Evolutionary conservation across 352 stramenopile species (phyloP).

Genomic region (Globisporangium ultimum): DNA sequence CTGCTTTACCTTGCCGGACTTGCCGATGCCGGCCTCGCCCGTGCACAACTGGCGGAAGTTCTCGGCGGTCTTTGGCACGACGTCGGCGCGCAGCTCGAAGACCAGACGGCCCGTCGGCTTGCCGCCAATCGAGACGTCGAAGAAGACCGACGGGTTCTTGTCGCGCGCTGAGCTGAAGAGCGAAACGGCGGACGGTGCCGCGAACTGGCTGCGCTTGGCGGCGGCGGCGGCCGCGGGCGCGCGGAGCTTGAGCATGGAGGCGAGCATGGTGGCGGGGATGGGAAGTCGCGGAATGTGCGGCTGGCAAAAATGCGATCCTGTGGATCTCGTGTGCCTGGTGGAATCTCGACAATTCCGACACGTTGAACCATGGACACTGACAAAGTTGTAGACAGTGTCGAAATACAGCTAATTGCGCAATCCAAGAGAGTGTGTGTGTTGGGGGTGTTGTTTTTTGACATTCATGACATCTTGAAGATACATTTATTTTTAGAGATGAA

Average conservation of each 20-base stretch:
- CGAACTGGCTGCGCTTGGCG: constrained; percentile 13
- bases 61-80: constrained; percentile 97
- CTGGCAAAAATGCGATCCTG: too few species aligned
- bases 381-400: too few species aligned
- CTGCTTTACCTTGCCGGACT: constrained; percentile 43
- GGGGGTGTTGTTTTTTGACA: too few species aligned
- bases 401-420: too few species aligned
- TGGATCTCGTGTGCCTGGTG: too few species aligned
- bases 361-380: too few species aligned
- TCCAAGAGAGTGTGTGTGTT: too few species aligned
- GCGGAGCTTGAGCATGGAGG: constrained; percentile 29
- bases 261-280: constrained; percentile 5
- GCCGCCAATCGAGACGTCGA: constrained; percentile 95
- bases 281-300: too few species aligned
- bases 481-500: too few species aligned
- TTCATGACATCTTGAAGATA: too few species aligned
- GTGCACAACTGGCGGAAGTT: constrained; percentile 99
- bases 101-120: constrained; percentile 79
- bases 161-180: constrained; percentile 60
- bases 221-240: constrained; percentile 9
- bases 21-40: constrained; percentile 92
- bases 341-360: too few species aligned
- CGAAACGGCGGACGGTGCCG: constrained; percentile 7
- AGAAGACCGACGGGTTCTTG: constrained; percentile 93
- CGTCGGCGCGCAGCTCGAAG: constrained; percentile 92